Evolutionary conservation across 1,284 basidiomycete species (phyloP).

Genomic region (Ceratobasidium sp.): DNA sequence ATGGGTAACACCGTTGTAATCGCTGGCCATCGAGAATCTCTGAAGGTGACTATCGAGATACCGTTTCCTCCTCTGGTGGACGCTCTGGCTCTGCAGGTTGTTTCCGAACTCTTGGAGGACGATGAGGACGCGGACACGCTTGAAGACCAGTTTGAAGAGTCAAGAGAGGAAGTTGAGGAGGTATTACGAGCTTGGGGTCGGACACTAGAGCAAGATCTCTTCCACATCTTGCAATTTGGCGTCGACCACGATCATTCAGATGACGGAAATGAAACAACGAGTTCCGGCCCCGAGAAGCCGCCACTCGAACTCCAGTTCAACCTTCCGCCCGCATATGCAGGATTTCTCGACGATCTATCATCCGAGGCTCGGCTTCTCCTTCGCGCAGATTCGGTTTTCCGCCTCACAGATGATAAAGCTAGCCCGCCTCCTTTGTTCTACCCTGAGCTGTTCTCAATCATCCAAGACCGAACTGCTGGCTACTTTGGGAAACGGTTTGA

Average conservation of each 20-base stretch:
- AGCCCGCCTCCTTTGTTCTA: conserved; percentile 4
- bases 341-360: no score
- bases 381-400: conserved; percentile 16
- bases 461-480: not conserved
- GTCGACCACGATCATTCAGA: not conserved
- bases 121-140: not conserved
- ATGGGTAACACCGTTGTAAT: not conserved
- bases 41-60: not conserved
- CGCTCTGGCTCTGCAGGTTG: not conserved
- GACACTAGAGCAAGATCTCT: not conserved
- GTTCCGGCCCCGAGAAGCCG: not conserved
- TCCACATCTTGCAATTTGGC: not conserved
- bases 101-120: not conserved
- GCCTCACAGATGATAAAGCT: not conserved
- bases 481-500: not conserved
- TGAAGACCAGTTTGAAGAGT: conserved; percentile 1
- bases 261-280: not conserved
- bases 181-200: not conserved
- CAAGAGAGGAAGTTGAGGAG: not conserved
- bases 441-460: conserved; percentile 1
- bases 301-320: not conserved
- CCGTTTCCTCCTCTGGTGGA: conserved; percentile 1
- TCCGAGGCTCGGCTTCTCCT: not conserved
- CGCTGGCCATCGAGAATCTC: not conserved
- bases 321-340: not conserved